Base-by-base conservation (phyloP, 1,284 basidiomycete species). In the Sporisorium scitamineum region DNA sequence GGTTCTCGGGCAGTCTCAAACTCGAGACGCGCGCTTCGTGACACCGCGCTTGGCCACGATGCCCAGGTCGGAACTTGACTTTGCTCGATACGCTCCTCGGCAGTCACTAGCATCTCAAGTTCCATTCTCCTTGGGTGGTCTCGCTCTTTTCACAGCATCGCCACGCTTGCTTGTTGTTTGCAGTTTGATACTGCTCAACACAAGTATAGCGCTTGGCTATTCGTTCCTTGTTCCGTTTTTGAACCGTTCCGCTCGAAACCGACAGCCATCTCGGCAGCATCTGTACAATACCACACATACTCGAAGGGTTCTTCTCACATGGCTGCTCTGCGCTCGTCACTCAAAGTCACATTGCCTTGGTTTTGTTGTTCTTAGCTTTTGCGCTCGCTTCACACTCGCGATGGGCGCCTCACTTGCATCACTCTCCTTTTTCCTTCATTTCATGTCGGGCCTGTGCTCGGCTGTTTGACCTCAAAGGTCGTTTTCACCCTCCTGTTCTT, bases 1-100 rank as follows among this genome's bases (percentile, higher is more conserved):
- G 74, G 0, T 76, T 76, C 54, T 72, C 74, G 0, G 69, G 74
- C 14, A 71, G 64, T 34, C 61, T 76, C 13, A 56, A 66, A 31
- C 32, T 76, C 48, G 69, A 69, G 51, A 24, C 54, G 16, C 54
- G 50, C 20, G 60, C 62, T 16, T 16, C 20, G 3, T 71, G 26
- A 54, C 5, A 32, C 32, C 4, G 47, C 54, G 54, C 37, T 29
- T 48, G n/a, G 6, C 13, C 47, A 34, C 18, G n/a, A 24, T 32
- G 31, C 44, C 29, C 31, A 29, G 47, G 26, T 13, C n/a, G 26
- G 47, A 9, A 48, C 1, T 26, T 54, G 41, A 29, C 51, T 32
- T 29, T 52, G 31, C 32, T 45, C 50, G 56, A 47, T 55, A 63
- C 51, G 61, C 44, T 56, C 45, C 54, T 62, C 54, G 31, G 54